Conservation (phyloP, 179 eudicot genomes). For the Sideroxylon spinosum region DNA sequence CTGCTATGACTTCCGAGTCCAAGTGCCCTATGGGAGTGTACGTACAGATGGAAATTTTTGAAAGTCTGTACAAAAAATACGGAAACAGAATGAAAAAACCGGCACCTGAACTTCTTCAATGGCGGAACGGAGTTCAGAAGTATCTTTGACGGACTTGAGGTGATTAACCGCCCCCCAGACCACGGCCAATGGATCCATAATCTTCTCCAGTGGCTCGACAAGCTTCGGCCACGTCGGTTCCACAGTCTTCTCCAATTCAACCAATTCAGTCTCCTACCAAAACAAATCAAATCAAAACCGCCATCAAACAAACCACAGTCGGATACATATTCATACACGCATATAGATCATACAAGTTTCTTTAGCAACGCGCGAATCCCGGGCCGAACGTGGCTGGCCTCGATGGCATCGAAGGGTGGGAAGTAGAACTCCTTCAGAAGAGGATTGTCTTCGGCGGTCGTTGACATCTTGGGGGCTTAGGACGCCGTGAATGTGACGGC, state of each 20-base stretch:
- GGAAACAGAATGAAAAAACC: too few species aligned
- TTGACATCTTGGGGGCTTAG: slow-evolving; percentile 22
- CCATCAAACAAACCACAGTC: background rate
- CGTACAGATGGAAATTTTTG: too few species aligned
- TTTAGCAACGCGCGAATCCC: slow-evolving; percentile 74
- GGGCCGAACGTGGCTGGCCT: slow-evolving; percentile 74
- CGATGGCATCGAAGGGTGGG: slow-evolving; percentile 76
- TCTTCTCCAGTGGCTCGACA: slow-evolving; percentile 88
- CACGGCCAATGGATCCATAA: slow-evolving; percentile 59
- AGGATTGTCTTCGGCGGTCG: slow-evolving; percentile 44
- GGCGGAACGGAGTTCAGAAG: slow-evolving; percentile 83
- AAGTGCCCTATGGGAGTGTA: too few species aligned
- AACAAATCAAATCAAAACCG: background rate
- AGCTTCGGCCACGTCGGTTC: slow-evolving; percentile 88
- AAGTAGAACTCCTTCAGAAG: slow-evolving; percentile 59
- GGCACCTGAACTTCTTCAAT: slow-evolving; percentile 95
- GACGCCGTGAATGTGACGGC: slow-evolving; percentile 21
- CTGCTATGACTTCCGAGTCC: background rate
- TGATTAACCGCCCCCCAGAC: slow-evolving; percentile 94
- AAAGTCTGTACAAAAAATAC: too few species aligned
- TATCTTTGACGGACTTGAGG: slow-evolving; percentile 88
- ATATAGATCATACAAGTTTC: slow-evolving; percentile 38
- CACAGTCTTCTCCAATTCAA: slow-evolving; percentile 74
- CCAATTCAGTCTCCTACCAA: slow-evolving; percentile 63
- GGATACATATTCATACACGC: background rate